These are phyloP conservation scores for Linnemannia elongata DNA, from an alignment of 192 early-diverging fungal species.

Conservation along the genomic window DNA sequence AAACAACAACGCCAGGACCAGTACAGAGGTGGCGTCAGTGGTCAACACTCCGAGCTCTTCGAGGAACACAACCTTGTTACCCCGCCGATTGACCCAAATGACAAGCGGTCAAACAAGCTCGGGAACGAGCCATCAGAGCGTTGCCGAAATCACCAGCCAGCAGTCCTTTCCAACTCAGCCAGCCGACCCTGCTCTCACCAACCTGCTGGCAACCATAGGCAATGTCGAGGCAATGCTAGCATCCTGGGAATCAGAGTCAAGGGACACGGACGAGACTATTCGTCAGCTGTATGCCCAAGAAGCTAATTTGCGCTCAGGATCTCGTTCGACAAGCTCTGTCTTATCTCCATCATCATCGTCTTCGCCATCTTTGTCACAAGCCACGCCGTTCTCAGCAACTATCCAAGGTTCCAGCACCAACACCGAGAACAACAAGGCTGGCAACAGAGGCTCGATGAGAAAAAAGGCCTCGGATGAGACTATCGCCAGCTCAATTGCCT, in stretches of 20 bases:
- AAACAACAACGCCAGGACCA: background rate
- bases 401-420: background rate
- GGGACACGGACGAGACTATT: background rate
- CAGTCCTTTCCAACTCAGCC: background rate
- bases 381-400: background rate
- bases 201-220: background rate
- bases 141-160: background rate
- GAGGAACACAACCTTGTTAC: background rate
- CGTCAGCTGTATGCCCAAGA: background rate
- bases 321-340: background rate
- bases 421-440: background rate
- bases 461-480: background rate
- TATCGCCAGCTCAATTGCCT: background rate
- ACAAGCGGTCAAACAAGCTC: background rate
- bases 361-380: background rate
- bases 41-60: background rate
- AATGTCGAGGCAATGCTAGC: conserved; percentile 2
- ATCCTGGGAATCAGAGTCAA: background rate
- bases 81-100: background rate
- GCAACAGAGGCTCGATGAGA: background rate
- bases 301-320: background rate
- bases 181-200: background rate
- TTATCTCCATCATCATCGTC: background rate
- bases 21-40: background rate
- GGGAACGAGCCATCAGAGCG: background rate